Conservation (phyloP, 2,329 filamentous ascomycete species). For the Fusarium penzigii region DNA sequence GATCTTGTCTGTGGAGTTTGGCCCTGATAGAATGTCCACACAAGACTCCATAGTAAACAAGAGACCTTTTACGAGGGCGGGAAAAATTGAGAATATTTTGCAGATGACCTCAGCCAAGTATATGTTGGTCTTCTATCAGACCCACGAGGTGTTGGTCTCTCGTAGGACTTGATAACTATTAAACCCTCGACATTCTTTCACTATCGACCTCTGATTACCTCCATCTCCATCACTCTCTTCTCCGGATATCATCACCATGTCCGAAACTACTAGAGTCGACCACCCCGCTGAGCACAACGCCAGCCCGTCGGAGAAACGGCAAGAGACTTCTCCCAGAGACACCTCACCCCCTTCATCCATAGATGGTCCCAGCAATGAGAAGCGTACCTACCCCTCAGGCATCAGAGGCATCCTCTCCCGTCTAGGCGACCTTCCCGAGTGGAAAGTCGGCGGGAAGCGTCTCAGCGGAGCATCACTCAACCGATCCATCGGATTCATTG, state of each 20-base stretch:
- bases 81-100: too few relatives aligned
- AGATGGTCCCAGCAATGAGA: conserved; percentile 2
- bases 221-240: background rate
- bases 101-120: background rate
- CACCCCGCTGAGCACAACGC: background rate
- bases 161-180: background rate
- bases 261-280: background rate
- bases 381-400: background rate
- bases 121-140: background rate
- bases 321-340: background rate
- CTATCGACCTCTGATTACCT: too few relatives aligned
- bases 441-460: conserved; percentile 21
- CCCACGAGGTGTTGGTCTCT: background rate
- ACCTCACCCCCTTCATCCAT: background rate
- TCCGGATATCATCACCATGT: background rate
- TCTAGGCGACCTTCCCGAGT: conserved; percentile 28
- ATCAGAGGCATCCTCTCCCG: conserved; percentile 17
- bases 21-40: too few relatives aligned
- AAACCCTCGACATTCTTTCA: background rate
- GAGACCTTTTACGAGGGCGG: too few relatives aligned
- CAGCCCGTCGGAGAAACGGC: conserved; percentile 1
- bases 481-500: conserved; percentile 31
- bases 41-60: too few relatives aligned
- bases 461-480: conserved; percentile 26
- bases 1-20: too few relatives aligned